phyloP scores from a whole-genome alignment of 2,329 filamentous ascomycete species.

The Neonectria ditissima region DNA sequence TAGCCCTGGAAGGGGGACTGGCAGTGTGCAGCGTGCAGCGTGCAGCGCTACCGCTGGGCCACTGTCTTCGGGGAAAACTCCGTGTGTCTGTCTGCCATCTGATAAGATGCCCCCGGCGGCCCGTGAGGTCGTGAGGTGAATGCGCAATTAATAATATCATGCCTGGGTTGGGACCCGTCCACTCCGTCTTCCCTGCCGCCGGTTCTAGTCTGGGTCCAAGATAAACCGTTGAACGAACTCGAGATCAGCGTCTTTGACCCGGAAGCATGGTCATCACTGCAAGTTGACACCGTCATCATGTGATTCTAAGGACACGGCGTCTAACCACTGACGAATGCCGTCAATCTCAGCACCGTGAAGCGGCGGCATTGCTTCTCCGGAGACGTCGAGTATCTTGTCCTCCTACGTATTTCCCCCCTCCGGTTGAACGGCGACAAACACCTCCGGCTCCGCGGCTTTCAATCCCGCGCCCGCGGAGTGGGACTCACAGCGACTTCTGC shows the following conservation, averaged over 20 bases:
- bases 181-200: constrained; percentile 7
- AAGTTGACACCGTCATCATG: background rate
- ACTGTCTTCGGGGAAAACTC: constrained; percentile 3
- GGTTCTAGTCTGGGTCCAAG: constrained; percentile 11
- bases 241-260: background rate
- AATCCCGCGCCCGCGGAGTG: constrained; percentile 17
- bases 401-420: background rate
- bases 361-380: background rate
- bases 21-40: too few relatives aligned
- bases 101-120: constrained; percentile 16
- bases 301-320: background rate
- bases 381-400: constrained; percentile 3
- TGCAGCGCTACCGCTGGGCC: too few relatives aligned
- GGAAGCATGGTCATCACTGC: background rate
- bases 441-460: constrained; percentile 6
- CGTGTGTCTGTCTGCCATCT: constrained; percentile 21
- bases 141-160: constrained; percentile 27
- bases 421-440: background rate
- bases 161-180: constrained; percentile 4
- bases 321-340: too few relatives aligned
- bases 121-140: background rate
- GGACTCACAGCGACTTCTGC: constrained; percentile 12
- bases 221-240: background rate
- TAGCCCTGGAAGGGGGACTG: constrained; percentile 15
- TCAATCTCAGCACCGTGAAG: background rate